phyloP scores from a whole-genome alignment of 2,329 filamentous ascomycete genomes.

The Fusarium armeniacum region DNA sequence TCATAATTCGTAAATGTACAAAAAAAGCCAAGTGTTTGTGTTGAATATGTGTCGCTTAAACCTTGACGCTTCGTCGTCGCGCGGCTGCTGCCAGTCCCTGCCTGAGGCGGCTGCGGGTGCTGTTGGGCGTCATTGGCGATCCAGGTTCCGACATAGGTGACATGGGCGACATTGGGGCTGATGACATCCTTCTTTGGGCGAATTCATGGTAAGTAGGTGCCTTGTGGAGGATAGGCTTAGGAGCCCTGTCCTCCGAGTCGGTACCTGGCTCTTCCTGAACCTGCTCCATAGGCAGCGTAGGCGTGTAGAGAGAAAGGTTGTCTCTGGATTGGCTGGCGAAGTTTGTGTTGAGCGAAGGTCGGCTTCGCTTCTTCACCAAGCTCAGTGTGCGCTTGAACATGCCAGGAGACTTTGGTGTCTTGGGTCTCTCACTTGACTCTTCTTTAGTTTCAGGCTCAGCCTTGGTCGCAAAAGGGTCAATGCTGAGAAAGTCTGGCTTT shows the following conservation, averaged over 20 bases:
- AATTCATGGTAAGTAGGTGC: conserved; percentile 65
- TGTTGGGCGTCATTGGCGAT: conserved; percentile 48
- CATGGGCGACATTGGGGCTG: conserved; percentile 48
- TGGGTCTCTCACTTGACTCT: conserved; percentile 52
- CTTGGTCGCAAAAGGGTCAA: conserved; percentile 66
- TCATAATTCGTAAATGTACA: conserved; percentile 47
- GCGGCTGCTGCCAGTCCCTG: conserved; percentile 46
- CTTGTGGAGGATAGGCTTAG: conserved; percentile 43
- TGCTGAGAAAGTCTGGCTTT: conserved; percentile 65
- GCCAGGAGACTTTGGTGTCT: conserved; percentile 59
- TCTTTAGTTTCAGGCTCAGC: conserved; percentile 49
- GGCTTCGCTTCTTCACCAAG: conserved; percentile 69
- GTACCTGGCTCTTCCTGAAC: conserved; percentile 52
- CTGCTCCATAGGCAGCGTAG: conserved; percentile 54
- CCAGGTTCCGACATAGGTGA: conserved; percentile 49
- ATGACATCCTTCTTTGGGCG: conserved; percentile 58
- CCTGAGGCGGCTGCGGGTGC: conserved; percentile 46
- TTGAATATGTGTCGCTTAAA: conserved; percentile 42
- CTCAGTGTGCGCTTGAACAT: conserved; percentile 69
- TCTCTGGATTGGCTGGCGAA: conserved; percentile 56
- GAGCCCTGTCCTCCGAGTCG: conserved; percentile 44
- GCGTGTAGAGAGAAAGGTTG: conserved; percentile 48
- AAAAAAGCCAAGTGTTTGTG: conserved; percentile 25
- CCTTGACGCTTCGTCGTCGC: conserved; percentile 59
- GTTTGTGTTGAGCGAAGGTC: conserved; percentile 60